A percentile compares a stretch with the other conserved stretches of the same genome.
Evolutionary conservation across 1,284 basidiomycete species (phyloP).

Genomic region (Ceraceosorus bombacis): DNA sequence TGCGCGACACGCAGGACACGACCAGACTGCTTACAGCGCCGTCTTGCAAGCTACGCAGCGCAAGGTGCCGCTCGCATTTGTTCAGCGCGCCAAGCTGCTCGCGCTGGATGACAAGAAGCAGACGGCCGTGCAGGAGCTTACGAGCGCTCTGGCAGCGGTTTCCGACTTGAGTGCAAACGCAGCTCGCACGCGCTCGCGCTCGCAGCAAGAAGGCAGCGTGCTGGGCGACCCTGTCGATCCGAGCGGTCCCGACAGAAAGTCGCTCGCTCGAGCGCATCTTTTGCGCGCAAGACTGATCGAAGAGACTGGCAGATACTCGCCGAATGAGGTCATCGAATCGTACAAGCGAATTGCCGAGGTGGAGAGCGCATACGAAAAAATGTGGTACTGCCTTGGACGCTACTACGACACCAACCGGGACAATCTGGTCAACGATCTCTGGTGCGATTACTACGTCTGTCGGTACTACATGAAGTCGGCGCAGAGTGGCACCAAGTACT

Average conservation of each 20-base stretch:
- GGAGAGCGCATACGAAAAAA: constrained; percentile 57
- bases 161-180: neutral
- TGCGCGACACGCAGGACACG: constrained; percentile 86
- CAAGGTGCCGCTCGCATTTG: constrained; percentile 70
- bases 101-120: constrained; percentile 73
- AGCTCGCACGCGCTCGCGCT: no score
- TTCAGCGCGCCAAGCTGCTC: constrained; percentile 83
- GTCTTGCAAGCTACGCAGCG: constrained; percentile 79
- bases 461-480: constrained; percentile 68
- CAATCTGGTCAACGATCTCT: constrained; percentile 42
- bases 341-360: constrained; percentile 47
- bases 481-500: constrained; percentile 80
- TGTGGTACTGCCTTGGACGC: constrained; percentile 29
- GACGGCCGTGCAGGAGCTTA: constrained; percentile 76
- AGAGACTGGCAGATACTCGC: constrained; percentile 75
- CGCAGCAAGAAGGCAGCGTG: neutral
- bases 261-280: constrained; percentile 62
- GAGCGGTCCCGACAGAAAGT: constrained; percentile 14
- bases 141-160: constrained; percentile 11
- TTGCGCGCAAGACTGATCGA: constrained; percentile 89
- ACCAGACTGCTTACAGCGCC: constrained; percentile 94
- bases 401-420: constrained; percentile 30
- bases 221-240: neutral
- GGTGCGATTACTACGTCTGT: constrained; percentile 54
- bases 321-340: constrained; percentile 55